Percentiles rank a stretch among this genome's conserved stretches.
Conservation (phyloP, 78 protist species). For the Polysphondylium violaceum region DNA sequence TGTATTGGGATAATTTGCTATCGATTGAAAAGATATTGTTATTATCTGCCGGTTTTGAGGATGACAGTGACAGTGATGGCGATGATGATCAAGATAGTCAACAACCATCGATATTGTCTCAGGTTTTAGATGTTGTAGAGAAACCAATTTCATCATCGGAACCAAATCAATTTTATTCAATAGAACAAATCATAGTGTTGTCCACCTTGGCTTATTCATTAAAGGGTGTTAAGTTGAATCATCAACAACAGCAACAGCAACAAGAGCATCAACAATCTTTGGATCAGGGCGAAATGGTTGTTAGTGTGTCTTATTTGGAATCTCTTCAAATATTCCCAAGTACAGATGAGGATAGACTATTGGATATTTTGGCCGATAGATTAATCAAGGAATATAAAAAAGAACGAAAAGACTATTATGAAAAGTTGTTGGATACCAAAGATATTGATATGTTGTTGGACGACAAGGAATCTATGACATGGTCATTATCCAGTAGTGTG, state of each 20-base stretch:
- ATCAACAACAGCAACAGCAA: slow-evolving; percentile 18
- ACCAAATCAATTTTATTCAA: slow-evolving; percentile 4
- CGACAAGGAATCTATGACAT: no score
- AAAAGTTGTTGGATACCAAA: neutral
- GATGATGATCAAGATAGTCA: neutral
- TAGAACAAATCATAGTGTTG: slow-evolving; percentile 12
- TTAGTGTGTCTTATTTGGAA: no score
- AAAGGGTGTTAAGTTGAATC: slow-evolving; percentile 5
- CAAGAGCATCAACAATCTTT: no score
- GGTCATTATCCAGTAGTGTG: neutral
- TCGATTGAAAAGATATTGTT: slow-evolving; percentile 71
- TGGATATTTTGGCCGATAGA: no score
- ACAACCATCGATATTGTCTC: slow-evolving; percentile 21
- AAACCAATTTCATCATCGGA: neutral
- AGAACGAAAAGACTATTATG: neutral
- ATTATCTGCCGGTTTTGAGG: neutral
- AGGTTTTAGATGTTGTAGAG: slow-evolving; percentile 37
- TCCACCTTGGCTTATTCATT: slow-evolving; percentile 49
- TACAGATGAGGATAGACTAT: no score
- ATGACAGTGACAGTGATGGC: neutral
- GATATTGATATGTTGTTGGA: neutral
- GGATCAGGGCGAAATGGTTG: no score
- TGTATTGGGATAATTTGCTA: slow-evolving; percentile 58
- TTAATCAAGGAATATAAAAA: neutral
- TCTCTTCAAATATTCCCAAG: no score